These are phyloP conservation scores for Phanerochaete carnosa DNA, from an alignment of 768 basidiomycete genomes.

Conservation along the genomic window DNA sequence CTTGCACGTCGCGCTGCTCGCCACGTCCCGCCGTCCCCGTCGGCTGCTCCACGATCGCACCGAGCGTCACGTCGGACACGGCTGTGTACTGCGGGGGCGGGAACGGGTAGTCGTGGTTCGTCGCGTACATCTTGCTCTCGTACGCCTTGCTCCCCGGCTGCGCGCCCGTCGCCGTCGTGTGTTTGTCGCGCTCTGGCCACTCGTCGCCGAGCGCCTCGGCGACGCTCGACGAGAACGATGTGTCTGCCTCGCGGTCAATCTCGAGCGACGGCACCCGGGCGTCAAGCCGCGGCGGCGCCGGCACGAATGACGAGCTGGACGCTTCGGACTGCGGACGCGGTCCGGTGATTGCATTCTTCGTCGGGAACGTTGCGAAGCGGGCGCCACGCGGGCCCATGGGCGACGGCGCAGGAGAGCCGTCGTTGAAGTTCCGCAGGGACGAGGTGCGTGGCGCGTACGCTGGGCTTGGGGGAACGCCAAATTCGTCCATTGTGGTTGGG, in stretches of 20 bases:
- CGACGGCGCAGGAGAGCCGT: not conserved
- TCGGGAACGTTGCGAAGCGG: constrained; percentile 69
- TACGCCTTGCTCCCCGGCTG: not conserved
- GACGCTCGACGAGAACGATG: constrained; percentile 37
- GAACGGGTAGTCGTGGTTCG: constrained; percentile 28
- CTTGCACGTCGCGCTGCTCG: not conserved
- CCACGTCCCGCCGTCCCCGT: not conserved
- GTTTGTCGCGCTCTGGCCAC: constrained; percentile 7
- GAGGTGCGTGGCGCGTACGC: constrained; percentile 13
- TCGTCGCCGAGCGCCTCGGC: constrained; percentile 31
- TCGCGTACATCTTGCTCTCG: not conserved
- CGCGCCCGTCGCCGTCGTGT: not conserved
- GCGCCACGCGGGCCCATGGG: constrained; percentile 31
- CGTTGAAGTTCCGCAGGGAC: constrained; percentile 10
- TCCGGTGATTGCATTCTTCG: constrained; percentile 32
- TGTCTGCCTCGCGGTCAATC: constrained; percentile 12
- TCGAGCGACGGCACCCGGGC: constrained; percentile 28
- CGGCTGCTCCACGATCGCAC: constrained; percentile 28
- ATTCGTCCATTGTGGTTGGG: constrained; percentile 14
- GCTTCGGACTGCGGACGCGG: constrained; percentile 15
- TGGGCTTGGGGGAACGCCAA: constrained; percentile 14
- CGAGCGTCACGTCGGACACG: constrained; percentile 40
- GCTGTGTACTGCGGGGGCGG: constrained; percentile 30
- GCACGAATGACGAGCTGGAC: constrained; percentile 11
- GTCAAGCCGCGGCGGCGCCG: constrained; percentile 19